These are phyloP conservation scores for Sugiyamaella marilandica DNA, from an alignment of 805 yeast species.

Conservation along the genomic window DNA sequence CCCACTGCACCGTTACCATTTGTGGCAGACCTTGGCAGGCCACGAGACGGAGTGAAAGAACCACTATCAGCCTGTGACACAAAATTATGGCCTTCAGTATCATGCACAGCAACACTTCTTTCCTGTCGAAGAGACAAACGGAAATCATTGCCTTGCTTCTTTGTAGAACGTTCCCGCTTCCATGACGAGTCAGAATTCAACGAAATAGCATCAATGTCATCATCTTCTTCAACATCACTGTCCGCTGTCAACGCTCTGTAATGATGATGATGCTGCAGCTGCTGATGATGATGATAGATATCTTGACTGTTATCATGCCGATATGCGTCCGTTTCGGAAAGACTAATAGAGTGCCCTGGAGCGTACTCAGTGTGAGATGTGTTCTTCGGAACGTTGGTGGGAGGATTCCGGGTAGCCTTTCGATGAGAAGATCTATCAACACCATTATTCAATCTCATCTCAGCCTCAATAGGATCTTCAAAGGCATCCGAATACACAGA, in stretches of 20 bases:
- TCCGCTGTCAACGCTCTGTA: conserved; percentile 5
- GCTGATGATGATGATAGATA: neutral
- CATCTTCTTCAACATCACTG: conserved; percentile 13
- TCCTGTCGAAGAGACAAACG: conserved; percentile 15
- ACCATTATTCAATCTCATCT: neutral
- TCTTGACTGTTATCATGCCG: neutral
- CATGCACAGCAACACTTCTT: neutral
- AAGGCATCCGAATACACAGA: conserved; percentile 25
- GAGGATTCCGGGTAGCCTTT: neutral
- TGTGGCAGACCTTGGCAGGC: neutral
- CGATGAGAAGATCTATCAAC: neutral
- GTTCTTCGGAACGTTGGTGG: neutral
- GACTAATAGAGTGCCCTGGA: neutral
- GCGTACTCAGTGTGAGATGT: neutral
- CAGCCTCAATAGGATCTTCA: conserved; percentile 14
- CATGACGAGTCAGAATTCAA: conserved; percentile 25
- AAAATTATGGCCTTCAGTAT: neutral
- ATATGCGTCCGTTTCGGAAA: neutral
- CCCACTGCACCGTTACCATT: neutral
- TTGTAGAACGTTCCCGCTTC: conserved; percentile 18
- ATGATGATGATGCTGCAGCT: conserved; percentile 6
- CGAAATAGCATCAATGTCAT: conserved; percentile 19
- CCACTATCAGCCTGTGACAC: neutral
- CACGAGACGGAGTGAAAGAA: conserved; percentile 5
- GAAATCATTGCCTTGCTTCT: neutral